Conservation (phyloP, 2,329 filamentous ascomycete species). For the Exophiala xenobiotica region DNA sequence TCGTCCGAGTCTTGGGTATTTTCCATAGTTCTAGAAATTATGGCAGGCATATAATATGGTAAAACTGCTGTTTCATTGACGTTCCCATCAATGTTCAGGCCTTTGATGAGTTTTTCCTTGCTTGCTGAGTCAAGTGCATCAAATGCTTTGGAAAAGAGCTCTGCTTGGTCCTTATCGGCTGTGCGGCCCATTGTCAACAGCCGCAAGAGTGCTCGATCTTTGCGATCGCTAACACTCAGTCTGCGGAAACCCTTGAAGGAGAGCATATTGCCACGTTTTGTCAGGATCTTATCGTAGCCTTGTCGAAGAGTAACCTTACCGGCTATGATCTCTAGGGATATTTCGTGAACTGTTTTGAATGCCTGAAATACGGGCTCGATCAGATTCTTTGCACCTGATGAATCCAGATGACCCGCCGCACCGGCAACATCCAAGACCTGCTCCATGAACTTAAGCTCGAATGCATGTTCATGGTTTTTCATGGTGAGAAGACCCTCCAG, state of each 20-base stretch:
- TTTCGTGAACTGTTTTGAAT: slow-evolving; percentile 35
- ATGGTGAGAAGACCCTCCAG: slow-evolving; percentile 33
- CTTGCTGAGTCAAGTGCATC: slow-evolving; percentile 24
- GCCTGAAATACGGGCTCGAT: slow-evolving; percentile 37
- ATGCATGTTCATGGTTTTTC: slow-evolving; percentile 32
- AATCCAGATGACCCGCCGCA: slow-evolving; percentile 39
- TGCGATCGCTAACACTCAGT: slow-evolving; percentile 30
- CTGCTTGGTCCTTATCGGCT: slow-evolving; percentile 33
- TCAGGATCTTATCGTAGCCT: slow-evolving; percentile 39
- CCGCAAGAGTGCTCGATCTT: slow-evolving; percentile 39
- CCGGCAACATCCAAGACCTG: slow-evolving; percentile 42
- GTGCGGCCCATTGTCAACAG: slow-evolving; percentile 41
- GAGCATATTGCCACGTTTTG: slow-evolving; percentile 34
- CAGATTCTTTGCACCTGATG: slow-evolving; percentile 35
- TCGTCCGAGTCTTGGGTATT: slow-evolving; percentile 22
- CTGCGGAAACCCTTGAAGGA: slow-evolving; percentile 32
- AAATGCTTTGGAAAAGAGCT: slow-evolving; percentile 35
- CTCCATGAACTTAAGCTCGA: slow-evolving; percentile 40
- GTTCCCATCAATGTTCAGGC: slow-evolving; percentile 39
- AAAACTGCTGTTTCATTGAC: slow-evolving; percentile 37
- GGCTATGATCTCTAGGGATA: slow-evolving; percentile 34
- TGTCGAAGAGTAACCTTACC: slow-evolving; percentile 28
- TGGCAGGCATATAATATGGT: slow-evolving; percentile 42
- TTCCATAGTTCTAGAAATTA: slow-evolving; percentile 36
- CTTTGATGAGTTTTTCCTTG: slow-evolving; percentile 31